Evolutionary conservation across 305 asterid genomes (phyloP), one percentile per base, ranked within the genome.

Genomic region (Fraxinus angustifolia): DNA sequence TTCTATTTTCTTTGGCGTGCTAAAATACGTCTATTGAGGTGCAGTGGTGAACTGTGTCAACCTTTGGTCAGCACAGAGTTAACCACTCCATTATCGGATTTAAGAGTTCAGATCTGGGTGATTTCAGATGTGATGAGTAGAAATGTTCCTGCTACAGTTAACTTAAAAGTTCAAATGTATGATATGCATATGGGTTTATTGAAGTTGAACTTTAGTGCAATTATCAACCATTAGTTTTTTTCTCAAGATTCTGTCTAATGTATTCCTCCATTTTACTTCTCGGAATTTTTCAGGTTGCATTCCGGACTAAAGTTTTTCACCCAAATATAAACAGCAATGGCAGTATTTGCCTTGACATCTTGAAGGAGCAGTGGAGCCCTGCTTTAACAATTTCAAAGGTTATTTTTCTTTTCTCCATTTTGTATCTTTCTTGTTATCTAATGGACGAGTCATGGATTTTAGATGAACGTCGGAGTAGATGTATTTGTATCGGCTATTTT

Each of bases 221-320:
- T 14, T 53, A 17, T 53, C 8, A 53, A n/a, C 17, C 65, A 53
- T 53, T 17, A n/a, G 10, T n/a, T n/a, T 50, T 53, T 53, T 40
- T 35, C 23, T 16, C 26, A 48, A 11, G 23, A 72, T 42, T 53
- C 30, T 74, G 60, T 30, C 53, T 48, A 2, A 26, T 48, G 1
- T 68, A 12, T 2, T 26, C n/a, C 56, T 76, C 21, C 21, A 62
- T 45, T 77, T 31, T 75, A 16, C 79, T 74, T 40, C 68, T 76
- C 0, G 8, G 33, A 45, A 60, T 19, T 11, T 75, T 75, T 68
- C 86, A 80, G 88, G 83, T 85, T 78, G 87, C 95, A 38, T 93
- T 93, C 91, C 88, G 93, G 93, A 89, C 97, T n/a, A 92, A 92
- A 82, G 93, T 90, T 83, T 90, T 90, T 73, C 93, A 90, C 86